Base-by-base conservation (phyloP, 106 monocot genomes). In the Dioscorea zingiberensis region DNA sequence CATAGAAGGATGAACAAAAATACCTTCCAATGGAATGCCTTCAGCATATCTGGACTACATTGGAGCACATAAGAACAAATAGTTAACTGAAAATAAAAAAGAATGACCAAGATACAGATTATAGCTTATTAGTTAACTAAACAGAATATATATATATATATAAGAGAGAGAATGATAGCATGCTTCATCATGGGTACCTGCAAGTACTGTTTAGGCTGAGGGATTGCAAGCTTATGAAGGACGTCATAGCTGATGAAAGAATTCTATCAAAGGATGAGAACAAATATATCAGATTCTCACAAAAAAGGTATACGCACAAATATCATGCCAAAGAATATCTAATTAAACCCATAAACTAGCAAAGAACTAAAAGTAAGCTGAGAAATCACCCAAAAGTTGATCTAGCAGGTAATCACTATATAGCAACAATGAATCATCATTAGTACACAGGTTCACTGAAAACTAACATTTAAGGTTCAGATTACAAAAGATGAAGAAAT, bases 121-220 rank as follows among this genome's bases (percentile, higher is more conserved):
- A 16, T 18, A 51, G 51, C 15, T 1, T 47, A 8, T 47, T 47
- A 8, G 13, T 8, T 47, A 13, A 13, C 7, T 47, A 47, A 47
- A 47, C 7, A 8, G 7, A 47, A 13, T 7, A 7, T 47, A 7
- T 47, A 47, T 47, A 47, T 8, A 13, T 13, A 47, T 47, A 47
- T 47, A 47, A 47, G 46, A 51, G 19, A 51, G 3, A 51, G 19
- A 51, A 19, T 18, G 4, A 15, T 51, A 19, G 15, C 15, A 51
- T 16, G 51, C 51, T 51, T 51, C 38, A 38, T 51, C 38, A 38
- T 32, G 71, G 58, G 14, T 87, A 95, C 94, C 91, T 95, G 87
- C 74, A 95, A 79, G 64, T 88, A 95, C 69, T 95, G 95, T 74
- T 85, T 95, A 15, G 95, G 91, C 67, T 95, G 95, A 65, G 88